Evolutionary conservation across 208 protist species (phyloP), one percentile per base, ranked within the genome.

Genomic region (Histomonas meleagridis): DNA sequence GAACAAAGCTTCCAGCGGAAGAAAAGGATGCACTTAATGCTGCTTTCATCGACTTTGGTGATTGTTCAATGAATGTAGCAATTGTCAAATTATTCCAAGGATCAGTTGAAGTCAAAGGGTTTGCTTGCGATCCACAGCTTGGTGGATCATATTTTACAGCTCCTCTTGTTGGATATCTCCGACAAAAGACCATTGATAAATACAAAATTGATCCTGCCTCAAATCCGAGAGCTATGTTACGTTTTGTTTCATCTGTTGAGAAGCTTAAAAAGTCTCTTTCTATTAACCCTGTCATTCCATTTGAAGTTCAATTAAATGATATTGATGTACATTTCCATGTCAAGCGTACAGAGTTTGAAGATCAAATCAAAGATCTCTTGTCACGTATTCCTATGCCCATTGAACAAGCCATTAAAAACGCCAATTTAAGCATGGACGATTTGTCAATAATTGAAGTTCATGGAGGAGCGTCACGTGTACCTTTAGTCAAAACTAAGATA

Each of bases 251-350:
- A n/a, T 53, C 43, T 18, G 53, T n/a, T 32, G 92, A 93, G 32
- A 38, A 76, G 9, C 35, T 76, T 14, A 93, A 93, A 60, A 93
- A 90, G 43, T 90, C 51, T 55, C n/a, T 93, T 3, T 92, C 92
- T 0, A 81, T 92, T 18, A 93, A 93, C 55, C 35, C 90, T 23
- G n/a, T 43, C 16, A n/a, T 69, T 38, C 91, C 76, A 38, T 93
- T 86, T 51, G 90, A 92, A 48, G 40, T 93, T 79, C 69, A 93
- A 35, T 93, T 93, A 60, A 92, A 93, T 48, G 92, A 92, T 57
- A 16, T 92, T n/a, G 92, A 93, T 28, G 91, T 93, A 32, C 32
- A 48, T 7, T 91, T 91, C 49, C 7, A 86, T 35, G 91, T 93
- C 14, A 92, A 57, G 4, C 55, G 92, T 5, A 91, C 57, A 48